These are phyloP conservation scores for Pseudozyma pruni DNA, from an alignment of 1,284 basidiomycete genomes.

Conservation along the genomic window DNA sequence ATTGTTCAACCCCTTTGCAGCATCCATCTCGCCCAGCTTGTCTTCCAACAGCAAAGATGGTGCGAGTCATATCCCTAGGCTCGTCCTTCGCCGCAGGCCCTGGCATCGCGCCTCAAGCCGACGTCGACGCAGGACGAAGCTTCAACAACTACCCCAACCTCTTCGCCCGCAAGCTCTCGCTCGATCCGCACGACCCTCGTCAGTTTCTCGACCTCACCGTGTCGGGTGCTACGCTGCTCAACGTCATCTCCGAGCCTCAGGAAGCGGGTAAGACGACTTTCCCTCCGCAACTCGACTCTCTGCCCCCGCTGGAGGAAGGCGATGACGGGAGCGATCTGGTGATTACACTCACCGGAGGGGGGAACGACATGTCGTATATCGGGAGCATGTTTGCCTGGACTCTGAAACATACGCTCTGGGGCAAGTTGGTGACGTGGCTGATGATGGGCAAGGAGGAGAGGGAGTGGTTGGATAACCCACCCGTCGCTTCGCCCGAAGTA, in stretches of 20 bases:
- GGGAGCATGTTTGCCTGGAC: constrained; percentile 29
- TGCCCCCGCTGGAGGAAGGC: neutral
- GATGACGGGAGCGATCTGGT: constrained; percentile 19
- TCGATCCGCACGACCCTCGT: constrained; percentile 1
- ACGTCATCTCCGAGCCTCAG: constrained; percentile 20
- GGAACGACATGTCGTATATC: constrained; percentile 39
- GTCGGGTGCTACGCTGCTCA: constrained; percentile 27
- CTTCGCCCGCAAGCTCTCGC: constrained; percentile 16
- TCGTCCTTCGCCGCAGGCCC: constrained; percentile 37
- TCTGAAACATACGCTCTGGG: constrained; percentile 24
- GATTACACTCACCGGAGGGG: constrained; percentile 26
- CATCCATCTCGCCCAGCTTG: too few relatives aligned
- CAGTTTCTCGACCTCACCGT: constrained; percentile 30
- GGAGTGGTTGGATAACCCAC: constrained; percentile 1
- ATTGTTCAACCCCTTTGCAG: too few relatives aligned
- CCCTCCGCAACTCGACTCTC: constrained; percentile 17
- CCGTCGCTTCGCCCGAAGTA: constrained; percentile 11
- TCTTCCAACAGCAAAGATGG: too few relatives aligned
- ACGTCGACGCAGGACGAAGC: constrained; percentile 27
- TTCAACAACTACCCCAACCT: constrained; percentile 30
- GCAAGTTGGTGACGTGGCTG: constrained; percentile 6
- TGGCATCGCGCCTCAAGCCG: constrained; percentile 21
- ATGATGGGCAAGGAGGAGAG: constrained; percentile 8
- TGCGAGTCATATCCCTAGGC: constrained; percentile 20
- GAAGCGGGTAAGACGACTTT: constrained; percentile 13